Evolutionary conservation across 192 early-diverging fungal genomes (phyloP), one percentile per base, ranked within the genome.

Genomic region (Helicostylum pulchrum): DNA sequence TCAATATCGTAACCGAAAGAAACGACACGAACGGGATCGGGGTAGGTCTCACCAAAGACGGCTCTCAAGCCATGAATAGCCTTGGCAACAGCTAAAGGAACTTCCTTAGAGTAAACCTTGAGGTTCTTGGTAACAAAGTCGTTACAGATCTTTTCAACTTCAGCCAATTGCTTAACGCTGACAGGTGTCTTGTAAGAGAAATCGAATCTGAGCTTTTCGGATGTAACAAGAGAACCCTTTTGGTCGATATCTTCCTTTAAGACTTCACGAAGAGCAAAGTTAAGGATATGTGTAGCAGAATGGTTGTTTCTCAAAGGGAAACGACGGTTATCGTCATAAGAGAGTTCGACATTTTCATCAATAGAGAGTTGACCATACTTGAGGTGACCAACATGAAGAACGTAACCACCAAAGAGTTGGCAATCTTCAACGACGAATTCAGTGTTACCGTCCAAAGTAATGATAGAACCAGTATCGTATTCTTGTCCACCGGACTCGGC

Each of bases 11-110:
- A 86, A 17, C 95, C 94, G 76, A 99, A 87, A 4, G 94, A 90
- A 6, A 99, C 93, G 23, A 99, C 94, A 61, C 95, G 90, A 20
- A 99, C 97, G 2, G 94, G 94, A 74, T 99, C 97, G 36, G 97
- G 97, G 70, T 99, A 99, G 36, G 87, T 85, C 77, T 99, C 95
- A 49, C 94, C 95, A 80, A 99, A 99, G 9, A 97, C 95, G 17
- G 97, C 97, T 65, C 95, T 89, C 57, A 99, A 88, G 9, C 95
- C 94, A 58, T 83, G 80, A 73, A 99, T 97, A 58, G 87, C 72
- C 73, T 89, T 90, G 34, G 94, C 97, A 48, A 84, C 69, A 36
- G 66, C 69, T 55, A 97, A 84, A 15, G 94, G 83, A 2, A 97
- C 92, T 53, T 97, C 94, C 73, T 90, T 85, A 42, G 84, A 85